Evolutionary conservation across 441 rosid genomes (phyloP).

Genomic region (Bruguiera hainesii): DNA sequence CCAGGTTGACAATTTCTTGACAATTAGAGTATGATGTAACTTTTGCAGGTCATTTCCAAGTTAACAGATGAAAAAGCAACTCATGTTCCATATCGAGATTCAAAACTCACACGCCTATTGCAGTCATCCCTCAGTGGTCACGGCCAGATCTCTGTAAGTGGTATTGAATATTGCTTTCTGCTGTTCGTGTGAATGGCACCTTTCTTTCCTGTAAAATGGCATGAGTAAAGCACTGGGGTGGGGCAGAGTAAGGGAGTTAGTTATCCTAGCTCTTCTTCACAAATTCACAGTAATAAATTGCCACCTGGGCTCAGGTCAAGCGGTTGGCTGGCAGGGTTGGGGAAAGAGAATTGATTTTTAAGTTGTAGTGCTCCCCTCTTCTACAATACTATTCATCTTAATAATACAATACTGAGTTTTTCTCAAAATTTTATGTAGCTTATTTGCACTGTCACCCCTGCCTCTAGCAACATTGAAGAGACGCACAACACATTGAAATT

Average conservation of each 20-base stretch:
- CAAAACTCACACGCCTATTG: conserved; percentile 65
- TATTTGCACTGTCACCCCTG: conserved; percentile 91
- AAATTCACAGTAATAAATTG: background rate
- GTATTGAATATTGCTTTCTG: conserved; percentile 7
- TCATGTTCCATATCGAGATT: conserved; percentile 69
- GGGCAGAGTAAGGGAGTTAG: too few relatives aligned
- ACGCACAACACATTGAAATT: conserved; percentile 95
- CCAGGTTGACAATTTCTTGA: conserved; percentile 8
- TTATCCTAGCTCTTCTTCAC: background rate
- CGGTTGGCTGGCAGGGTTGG: background rate
- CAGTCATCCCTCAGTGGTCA: conserved; percentile 71
- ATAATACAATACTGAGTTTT: conserved; percentile 14
- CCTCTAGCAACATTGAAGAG: conserved; percentile 87
- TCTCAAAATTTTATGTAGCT: conserved; percentile 48
- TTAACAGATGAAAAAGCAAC: conserved; percentile 59
- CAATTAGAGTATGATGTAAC: background rate
- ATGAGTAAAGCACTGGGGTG: too few relatives aligned
- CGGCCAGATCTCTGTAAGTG: conserved; percentile 62
- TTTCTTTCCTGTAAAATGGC: background rate
- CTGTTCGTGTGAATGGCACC: background rate
- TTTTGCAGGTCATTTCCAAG: conserved; percentile 57
- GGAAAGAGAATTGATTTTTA: background rate
- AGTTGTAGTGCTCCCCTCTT: background rate
- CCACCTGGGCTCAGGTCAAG: too few relatives aligned
- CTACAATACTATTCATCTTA: background rate